Percentiles rank a stretch among this genome's conserved stretches.
Conservation (phyloP, 2,329 filamentous ascomycete species). For the Beauveria sp. region DNA sequence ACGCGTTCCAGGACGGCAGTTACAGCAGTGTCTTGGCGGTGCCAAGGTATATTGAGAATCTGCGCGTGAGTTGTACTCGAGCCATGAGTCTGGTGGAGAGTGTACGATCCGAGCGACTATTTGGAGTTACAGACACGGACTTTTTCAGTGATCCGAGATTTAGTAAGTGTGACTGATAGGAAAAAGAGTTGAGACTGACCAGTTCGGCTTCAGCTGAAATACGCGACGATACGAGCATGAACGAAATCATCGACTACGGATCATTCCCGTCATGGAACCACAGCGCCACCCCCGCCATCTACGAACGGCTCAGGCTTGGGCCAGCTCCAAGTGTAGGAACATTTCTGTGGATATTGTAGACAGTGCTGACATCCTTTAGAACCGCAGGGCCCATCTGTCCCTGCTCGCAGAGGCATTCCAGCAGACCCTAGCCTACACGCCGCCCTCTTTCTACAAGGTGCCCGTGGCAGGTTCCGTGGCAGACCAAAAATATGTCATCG, state of each 20-base stretch:
- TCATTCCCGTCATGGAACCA: slow-evolving; percentile 42
- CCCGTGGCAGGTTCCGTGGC: slow-evolving; percentile 26
- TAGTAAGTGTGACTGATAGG: slow-evolving; percentile 28
- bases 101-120: slow-evolving; percentile 35
- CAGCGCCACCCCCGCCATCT: slow-evolving; percentile 28
- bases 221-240: slow-evolving; percentile 30
- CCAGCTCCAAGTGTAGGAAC: slow-evolving; percentile 42
- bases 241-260: slow-evolving; percentile 43
- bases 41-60: slow-evolving; percentile 33
- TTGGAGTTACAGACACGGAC: slow-evolving; percentile 32
- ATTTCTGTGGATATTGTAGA: background rate
- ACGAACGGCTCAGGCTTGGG: slow-evolving; percentile 40
- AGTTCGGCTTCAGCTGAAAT: slow-evolving; percentile 29
- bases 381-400: slow-evolving; percentile 39
- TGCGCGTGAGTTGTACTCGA: slow-evolving; percentile 43
- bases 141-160: slow-evolving; percentile 38
- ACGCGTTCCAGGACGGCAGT: slow-evolving; percentile 42
- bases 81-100: slow-evolving; percentile 47
- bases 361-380: slow-evolving; percentile 27
- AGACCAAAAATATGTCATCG: slow-evolving; percentile 38
- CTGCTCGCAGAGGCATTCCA: slow-evolving; percentile 45
- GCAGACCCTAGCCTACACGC: slow-evolving; percentile 39
- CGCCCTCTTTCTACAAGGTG: slow-evolving; percentile 44
- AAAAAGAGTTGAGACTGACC: background rate
- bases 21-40: slow-evolving; percentile 45